Base-by-base conservation (phyloP, 805 yeast species). In the Teunomyces aglyptinius region DNA sequence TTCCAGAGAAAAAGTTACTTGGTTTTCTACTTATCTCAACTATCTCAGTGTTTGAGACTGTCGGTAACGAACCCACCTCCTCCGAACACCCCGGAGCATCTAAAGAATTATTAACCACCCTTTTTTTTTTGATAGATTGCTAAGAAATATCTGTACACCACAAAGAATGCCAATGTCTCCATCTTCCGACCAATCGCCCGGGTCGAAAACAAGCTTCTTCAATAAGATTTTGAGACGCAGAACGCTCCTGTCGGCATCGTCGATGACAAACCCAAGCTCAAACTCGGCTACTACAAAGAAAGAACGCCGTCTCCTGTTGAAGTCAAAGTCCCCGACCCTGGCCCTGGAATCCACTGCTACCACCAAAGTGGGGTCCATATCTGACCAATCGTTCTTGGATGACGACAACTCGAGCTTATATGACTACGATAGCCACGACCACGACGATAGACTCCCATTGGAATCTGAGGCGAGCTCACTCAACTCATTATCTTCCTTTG, bases 391-490 rank as follows among this genome's bases (percentile, higher is more conserved):
- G 13, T 52, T 34, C 43, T 49, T 60, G 10, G 65, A 60, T 45
- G 58, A 55, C 31, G 67, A 61, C 10, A 59, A 55, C 35, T 49
- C 54, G 1, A 56, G 59, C 41, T 51, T 64, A 6, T 57, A 51
- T 44, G 59, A 60, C 41, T 58, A 61, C 27, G 68, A 58, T 28
- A 64, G 57, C 44, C 55, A 47, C 29, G 53, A 57, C 44, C 54
- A 45, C 28, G 53, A 35, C 6, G 44, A 48, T 35, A 13, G 28
- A 7, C 39, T 19, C 5, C 28, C 27, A 7, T 22, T 36, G 5
- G 39, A 36, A 22, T 35, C 41, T 32, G 41, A 35, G 19, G 31
- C 40, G 5, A 32, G 29, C 10, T 31, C 31, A 11, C 18, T 42
- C 12, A 16, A 33, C 26, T 33, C 34, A 15, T 13, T 33, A 10